phyloP scores from a whole-genome alignment of 2,329 filamentous ascomycete species.

The Ophiocordyceps unilateralis region DNA sequence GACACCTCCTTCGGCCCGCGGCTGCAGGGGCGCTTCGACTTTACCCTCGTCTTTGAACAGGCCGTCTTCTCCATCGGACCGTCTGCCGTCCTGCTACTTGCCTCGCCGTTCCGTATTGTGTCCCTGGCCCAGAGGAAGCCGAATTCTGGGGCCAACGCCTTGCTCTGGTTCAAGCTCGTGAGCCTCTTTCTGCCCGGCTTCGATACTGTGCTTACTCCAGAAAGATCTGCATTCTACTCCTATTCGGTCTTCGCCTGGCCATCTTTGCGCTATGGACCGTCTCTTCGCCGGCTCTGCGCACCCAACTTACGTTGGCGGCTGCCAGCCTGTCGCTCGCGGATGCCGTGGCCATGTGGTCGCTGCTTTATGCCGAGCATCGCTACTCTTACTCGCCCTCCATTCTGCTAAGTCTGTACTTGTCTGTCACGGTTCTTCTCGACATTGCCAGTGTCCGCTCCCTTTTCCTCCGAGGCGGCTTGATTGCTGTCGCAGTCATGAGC shows the following conservation, averaged over 20 bases:
- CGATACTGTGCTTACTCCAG: background rate
- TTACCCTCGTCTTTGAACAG: constrained; percentile 8
- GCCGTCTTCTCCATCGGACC: constrained; percentile 5
- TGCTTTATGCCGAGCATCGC: constrained; percentile 2
- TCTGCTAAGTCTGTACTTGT: constrained; percentile 1
- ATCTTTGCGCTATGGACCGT: constrained; percentile 2
- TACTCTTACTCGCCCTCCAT: constrained; percentile 2
- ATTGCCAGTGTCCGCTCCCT: constrained; percentile 2
- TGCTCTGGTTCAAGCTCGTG: background rate
- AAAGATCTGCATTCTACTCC: background rate
- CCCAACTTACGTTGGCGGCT: constrained; percentile 1
- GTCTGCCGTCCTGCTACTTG: background rate
- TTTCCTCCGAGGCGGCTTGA: background rate
- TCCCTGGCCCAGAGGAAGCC: background rate
- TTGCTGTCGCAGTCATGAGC: background rate
- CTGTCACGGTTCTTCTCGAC: constrained; percentile 2
- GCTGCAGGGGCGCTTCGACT: constrained; percentile 5
- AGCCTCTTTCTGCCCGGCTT: background rate
- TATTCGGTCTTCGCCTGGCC: background rate
- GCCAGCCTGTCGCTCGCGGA: constrained; percentile 1
- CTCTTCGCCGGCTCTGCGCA: background rate
- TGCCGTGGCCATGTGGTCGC: background rate
- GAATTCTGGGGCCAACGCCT: background rate
- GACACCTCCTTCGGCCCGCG: constrained; percentile 4
- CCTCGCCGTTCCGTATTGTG: background rate